Evolutionary conservation across 2,329 filamentous ascomycete species (phyloP).

Genomic region (Stachybotrys chartarum): DNA sequence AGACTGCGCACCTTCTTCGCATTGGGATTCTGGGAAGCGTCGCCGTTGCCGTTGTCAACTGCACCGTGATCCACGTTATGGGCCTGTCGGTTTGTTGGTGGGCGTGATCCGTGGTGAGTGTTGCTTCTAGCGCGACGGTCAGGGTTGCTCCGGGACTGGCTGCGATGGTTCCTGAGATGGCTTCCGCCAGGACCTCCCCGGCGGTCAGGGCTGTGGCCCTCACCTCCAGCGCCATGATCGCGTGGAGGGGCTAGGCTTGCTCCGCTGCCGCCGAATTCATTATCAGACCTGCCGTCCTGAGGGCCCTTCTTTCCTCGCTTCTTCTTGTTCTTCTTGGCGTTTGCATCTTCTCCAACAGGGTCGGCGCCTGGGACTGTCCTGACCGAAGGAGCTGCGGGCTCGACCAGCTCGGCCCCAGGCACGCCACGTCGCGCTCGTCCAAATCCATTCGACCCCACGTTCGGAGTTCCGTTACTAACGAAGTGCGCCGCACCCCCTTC

Average conservation of each 20-base stretch:
- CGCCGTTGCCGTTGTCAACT: conserved; percentile 32
- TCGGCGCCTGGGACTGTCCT: conserved; percentile 60
- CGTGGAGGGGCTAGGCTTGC: conserved; percentile 38
- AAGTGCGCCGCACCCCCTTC: conserved; percentile 87
- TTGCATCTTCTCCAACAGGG: conserved; percentile 61
- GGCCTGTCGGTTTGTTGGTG: conserved; percentile 14
- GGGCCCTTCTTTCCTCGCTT: conserved; percentile 90
- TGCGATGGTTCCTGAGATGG: conserved; percentile 29
- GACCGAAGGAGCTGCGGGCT: conserved; percentile 59
- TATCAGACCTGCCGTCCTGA: conserved; percentile 57
- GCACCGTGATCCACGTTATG: conserved; percentile 15
- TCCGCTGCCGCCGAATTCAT: conserved; percentile 34
- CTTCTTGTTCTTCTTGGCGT: conserved; percentile 97
- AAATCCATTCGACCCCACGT: conserved; percentile 72
- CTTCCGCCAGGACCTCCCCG: conserved; percentile 34
- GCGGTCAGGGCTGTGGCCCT: conserved; percentile 60
- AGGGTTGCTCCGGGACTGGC: conserved; percentile 50
- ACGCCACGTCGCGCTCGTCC: conserved; percentile 68
- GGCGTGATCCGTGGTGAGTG: conserved; percentile 32
- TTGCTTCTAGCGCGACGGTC: conserved; percentile 32
- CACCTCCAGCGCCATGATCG: conserved; percentile 31
- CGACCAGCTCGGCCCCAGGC: conserved; percentile 74
- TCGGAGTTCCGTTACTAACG: conserved; percentile 68
- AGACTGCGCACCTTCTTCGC: conserved; percentile 93
- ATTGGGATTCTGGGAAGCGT: conserved; percentile 56